phyloP scores from a whole-genome alignment of 352 stramenopile genomes.

The Globisporangium acanthophoron region DNA sequence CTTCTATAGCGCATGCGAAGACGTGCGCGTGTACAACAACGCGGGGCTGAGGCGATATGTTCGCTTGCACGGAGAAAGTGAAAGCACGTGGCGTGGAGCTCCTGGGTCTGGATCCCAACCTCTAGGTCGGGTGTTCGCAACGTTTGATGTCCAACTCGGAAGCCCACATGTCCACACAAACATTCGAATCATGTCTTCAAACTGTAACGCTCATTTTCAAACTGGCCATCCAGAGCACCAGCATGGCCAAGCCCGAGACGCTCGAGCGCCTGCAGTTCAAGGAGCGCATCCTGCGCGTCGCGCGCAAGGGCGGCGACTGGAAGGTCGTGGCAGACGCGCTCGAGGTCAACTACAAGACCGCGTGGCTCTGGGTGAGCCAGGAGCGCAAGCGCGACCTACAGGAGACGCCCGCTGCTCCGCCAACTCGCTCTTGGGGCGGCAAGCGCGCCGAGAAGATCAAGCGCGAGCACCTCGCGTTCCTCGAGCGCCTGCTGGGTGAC shows the following conservation, averaged over 20 bases:
- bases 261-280: constrained; percentile 14
- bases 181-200: no score
- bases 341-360: constrained; percentile 20
- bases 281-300: constrained; percentile 16
- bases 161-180: no score
- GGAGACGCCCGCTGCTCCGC: constrained; percentile 6
- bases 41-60: no score
- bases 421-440: constrained; percentile 12
- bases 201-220: no score
- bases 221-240: no score
- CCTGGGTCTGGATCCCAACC: no score
- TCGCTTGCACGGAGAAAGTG: no score
- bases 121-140: no score
- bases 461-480: constrained; percentile 14
- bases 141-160: no score
- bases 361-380: constrained; percentile 18
- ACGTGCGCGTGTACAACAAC: no score
- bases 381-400: constrained; percentile 16
- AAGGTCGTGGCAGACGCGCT: constrained; percentile 14
- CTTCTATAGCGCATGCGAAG: no score
- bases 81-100: no score
- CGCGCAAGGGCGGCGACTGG: constrained; percentile 18
- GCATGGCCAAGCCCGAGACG: constrained; percentile 17
- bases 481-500: constrained; percentile 13
- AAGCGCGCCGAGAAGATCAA: constrained; percentile 20